Percentiles rank a stretch among this genome's conserved stretches.
phyloP scores from a whole-genome alignment of 768 basidiomycete genomes.

The Pleurotus tuoliensis region DNA sequence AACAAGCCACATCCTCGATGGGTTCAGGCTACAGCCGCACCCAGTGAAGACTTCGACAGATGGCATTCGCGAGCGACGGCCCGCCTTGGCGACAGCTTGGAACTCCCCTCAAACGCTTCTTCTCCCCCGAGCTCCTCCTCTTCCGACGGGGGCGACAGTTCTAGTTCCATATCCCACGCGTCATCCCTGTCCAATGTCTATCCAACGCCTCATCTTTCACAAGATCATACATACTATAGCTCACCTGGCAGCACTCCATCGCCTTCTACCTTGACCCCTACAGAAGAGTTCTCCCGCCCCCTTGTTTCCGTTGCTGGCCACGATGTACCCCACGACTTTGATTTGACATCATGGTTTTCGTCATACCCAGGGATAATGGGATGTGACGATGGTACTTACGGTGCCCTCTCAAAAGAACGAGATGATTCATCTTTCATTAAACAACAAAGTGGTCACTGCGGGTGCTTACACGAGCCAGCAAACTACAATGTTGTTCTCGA shows the following conservation, averaged over 20 bases:
- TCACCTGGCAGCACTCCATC: constrained; percentile 36
- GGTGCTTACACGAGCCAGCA: constrained; percentile 50
- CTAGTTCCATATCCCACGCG: constrained; percentile 7
- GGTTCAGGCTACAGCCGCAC: constrained; percentile 39
- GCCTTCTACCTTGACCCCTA: constrained; percentile 39
- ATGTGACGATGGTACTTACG: constrained; percentile 18
- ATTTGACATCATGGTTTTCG: constrained; percentile 38
- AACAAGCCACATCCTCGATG: constrained; percentile 72
- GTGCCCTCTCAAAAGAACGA: constrained; percentile 13
- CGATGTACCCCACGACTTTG: constrained; percentile 31
- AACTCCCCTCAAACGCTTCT: constrained; percentile 22
- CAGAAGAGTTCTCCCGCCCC: constrained; percentile 36
- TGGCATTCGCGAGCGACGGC: constrained; percentile 20
- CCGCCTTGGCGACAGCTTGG: constrained; percentile 14
- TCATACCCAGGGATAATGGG: constrained; percentile 27
- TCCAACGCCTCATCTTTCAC: constrained; percentile 20
- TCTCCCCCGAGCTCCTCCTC: constrained; percentile 27
- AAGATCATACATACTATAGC: constrained; percentile 24
- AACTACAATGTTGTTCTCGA: constrained; percentile 61
- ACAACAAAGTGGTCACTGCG: constrained; percentile 40
- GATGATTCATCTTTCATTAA: constrained; percentile 26
- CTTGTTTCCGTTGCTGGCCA: constrained; percentile 24
- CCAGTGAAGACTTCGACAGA: constrained; percentile 28
- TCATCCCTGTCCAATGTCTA: constrained; percentile 7
- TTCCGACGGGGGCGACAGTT: constrained; percentile 23